Conservation (phyloP, 306 rosid genomes). For the Spatholobus suberectus region DNA sequence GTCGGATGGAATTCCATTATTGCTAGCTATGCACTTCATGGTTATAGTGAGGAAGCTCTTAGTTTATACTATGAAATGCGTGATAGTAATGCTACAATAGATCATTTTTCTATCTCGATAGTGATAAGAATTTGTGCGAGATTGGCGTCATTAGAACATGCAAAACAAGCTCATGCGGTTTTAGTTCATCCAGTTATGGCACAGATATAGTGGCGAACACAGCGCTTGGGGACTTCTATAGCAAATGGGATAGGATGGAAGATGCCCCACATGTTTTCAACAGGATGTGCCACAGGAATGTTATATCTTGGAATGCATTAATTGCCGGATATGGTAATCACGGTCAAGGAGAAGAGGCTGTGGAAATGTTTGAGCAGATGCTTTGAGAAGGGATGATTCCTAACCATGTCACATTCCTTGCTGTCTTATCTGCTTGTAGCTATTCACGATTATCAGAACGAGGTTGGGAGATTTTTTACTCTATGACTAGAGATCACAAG, state of each 20-base stretch:
- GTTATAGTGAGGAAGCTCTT: conserved; percentile 85
- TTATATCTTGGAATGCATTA: conserved; percentile 88
- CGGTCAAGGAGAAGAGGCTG: conserved; percentile 78
- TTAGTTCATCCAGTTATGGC: conserved; percentile 80
- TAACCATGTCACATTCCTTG: conserved; percentile 89
- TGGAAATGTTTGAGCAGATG: conserved; percentile 81
- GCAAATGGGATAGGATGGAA: conserved; percentile 93
- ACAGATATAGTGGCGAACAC: conserved; percentile 81
- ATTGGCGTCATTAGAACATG: conserved; percentile 80
- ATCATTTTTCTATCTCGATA: conserved; percentile 85
- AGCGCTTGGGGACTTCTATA: conserved; percentile 80
- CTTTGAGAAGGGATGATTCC: conserved; percentile 68
- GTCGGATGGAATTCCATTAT: conserved; percentile 89
- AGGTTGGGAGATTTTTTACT: conserved; percentile 81
- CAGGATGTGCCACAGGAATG: conserved; percentile 69
- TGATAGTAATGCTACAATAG: conserved; percentile 66
- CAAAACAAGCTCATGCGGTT: conserved; percentile 89
- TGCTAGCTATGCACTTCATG: conserved; percentile 87
- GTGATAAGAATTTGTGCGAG: conserved; percentile 77
- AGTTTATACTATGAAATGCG: conserved; percentile 70
- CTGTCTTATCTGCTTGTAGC: conserved; percentile 83
- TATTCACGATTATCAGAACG: conserved; percentile 74
- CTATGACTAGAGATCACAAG: conserved; percentile 74
- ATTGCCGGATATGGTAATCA: conserved; percentile 89
- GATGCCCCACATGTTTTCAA: conserved; percentile 84